Percentiles rank a stretch among this genome's conserved stretches.
These are phyloP conservation scores for Carex scoparia DNA, from an alignment of 176 grass and related monocot genomes.

Conservation along the genomic window DNA sequence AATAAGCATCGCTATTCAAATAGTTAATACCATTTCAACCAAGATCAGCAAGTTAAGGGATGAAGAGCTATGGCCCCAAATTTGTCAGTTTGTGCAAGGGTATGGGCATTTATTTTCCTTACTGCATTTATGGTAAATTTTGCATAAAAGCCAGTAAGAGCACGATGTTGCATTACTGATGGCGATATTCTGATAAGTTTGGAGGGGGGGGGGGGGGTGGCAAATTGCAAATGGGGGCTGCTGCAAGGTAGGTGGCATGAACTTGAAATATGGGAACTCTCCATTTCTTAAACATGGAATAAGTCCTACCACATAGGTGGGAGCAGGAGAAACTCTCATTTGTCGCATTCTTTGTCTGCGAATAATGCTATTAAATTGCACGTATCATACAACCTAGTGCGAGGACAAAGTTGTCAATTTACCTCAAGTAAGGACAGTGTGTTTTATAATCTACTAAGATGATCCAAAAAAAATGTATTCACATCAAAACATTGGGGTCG, in stretches of 20 bases:
- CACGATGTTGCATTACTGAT: background rate
- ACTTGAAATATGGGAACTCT: background rate
- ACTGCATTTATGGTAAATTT: background rate
- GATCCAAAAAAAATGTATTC: background rate
- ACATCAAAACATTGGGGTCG: background rate
- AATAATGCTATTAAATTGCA: background rate
- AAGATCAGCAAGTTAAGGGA: conserved; percentile 93
- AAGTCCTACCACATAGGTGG: background rate
- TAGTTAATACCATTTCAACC: conserved; percentile 73
- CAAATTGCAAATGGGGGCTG: background rate
- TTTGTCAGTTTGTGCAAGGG: conserved; percentile 85
- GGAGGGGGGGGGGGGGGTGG: background rate
- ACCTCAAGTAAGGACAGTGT: background rate
- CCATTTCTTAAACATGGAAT: background rate
- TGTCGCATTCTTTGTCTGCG: background rate
- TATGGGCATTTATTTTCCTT: conserved; percentile 29
- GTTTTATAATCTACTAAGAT: background rate
- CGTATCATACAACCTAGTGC: background rate
- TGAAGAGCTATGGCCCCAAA: conserved; percentile 94
- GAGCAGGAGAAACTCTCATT: background rate
- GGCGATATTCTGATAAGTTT: background rate
- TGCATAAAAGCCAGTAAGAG: background rate
- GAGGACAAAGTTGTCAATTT: conserved; percentile 10
- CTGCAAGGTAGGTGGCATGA: background rate
- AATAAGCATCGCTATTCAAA: conserved; percentile 94